Evolutionary conservation across 2,329 filamentous ascomycete genomes (phyloP), one percentile per base, ranked within the genome.

Genomic region (Ilyonectria destructans): DNA sequence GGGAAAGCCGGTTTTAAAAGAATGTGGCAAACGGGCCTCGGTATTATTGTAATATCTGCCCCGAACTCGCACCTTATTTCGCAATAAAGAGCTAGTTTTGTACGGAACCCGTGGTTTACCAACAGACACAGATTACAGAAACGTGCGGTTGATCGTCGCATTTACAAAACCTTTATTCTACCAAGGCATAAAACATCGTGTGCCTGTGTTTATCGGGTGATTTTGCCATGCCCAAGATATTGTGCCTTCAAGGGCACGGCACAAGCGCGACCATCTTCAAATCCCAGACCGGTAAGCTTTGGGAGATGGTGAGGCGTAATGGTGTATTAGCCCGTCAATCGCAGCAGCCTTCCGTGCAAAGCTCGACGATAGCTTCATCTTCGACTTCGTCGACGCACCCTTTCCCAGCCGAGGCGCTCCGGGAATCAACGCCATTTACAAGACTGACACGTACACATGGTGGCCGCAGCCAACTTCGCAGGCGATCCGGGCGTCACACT

Each of bases 371-470:
- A 61, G 58, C n/a, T 61, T 54, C 48, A 35, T 52, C 26, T 61
- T 61, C 17, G 58, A 61, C 21, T 61, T 61, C 12, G 13, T 61
- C 26, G 58, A 61, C 23, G 58, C 58, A 4, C 58, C 58, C 13
- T 61, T 54, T 21, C 19, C 35, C 35, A 61, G 58, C 48, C 35
- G 35, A 21, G 48, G 46, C 4, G 58, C 58, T 17, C 58, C 58
- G 21, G 58, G 58, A 5, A 61, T 61, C 48, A 54, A 61, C 26
- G 48, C 58, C 48, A 61, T 61, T 21, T 61, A 61, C 58, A 61
- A 61, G 35, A 33, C 48, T 7, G 35, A 48, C 48, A 61, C 58
- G 12, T 61, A 61, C 58, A 61, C 58, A 2, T 61, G 58, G 58
- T 61, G 58, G 58, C 58, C 48, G 6, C 48, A 61, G 23, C 23